Evolutionary conservation across 805 yeast species (phyloP).

Genomic region (Schwanniomyces occidentalis): DNA sequence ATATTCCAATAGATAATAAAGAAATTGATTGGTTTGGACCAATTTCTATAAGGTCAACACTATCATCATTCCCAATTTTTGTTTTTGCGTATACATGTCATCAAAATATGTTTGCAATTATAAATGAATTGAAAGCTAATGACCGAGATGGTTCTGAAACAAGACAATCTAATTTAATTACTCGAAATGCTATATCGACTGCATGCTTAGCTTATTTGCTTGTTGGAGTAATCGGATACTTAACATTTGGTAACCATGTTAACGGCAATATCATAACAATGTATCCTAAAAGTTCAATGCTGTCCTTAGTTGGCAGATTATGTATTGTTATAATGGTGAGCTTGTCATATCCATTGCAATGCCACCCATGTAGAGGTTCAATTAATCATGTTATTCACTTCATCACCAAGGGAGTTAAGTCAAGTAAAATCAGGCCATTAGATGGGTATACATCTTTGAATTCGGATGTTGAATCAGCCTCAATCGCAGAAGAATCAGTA

Average conservation of each 20-base stretch:
- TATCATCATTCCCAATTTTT: constrained; percentile 70
- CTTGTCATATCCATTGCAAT: constrained; percentile 75
- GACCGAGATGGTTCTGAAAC: constrained; percentile 39
- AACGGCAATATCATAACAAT: constrained; percentile 68
- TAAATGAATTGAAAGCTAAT: constrained; percentile 58
- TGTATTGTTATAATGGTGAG: constrained; percentile 70
- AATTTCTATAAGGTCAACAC: constrained; percentile 34
- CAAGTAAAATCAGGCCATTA: constrained; percentile 20
- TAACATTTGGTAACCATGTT: constrained; percentile 68
- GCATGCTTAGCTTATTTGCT: constrained; percentile 59
- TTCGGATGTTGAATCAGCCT: constrained; percentile 25
- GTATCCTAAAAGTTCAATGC: constrained; percentile 54
- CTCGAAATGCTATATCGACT: constrained; percentile 53
- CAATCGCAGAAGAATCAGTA: constrained; percentile 19
- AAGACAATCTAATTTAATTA: constrained; percentile 48
- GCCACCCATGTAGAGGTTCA: constrained; percentile 79
- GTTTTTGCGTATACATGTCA: constrained; percentile 83
- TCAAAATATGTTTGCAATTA: constrained; percentile 76
- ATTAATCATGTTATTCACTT: constrained; percentile 63
- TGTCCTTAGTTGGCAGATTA: constrained; percentile 55
- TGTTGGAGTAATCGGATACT: constrained; percentile 70
- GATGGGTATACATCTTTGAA: constrained; percentile 23
- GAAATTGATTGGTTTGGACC: constrained; percentile 40
- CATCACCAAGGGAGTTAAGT: constrained; percentile 32
- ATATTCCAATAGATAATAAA: constrained; percentile 14